Evolutionary conservation across 2,329 filamentous ascomycete species (phyloP).

Genomic region (Ambrosiella xylebori): DNA sequence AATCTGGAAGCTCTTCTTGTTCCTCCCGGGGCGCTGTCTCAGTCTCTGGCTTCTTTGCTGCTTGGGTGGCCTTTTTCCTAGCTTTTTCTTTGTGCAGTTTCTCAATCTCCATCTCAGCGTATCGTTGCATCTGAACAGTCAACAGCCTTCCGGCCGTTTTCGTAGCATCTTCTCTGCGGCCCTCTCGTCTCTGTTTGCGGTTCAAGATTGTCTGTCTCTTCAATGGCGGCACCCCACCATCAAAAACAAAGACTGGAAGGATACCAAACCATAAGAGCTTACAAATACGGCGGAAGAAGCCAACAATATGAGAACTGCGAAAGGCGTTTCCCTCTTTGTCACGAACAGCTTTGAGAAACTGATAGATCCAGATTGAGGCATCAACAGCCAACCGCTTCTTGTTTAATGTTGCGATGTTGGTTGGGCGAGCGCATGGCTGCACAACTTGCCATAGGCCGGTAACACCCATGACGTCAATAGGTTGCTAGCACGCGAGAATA

Average conservation of each 20-base stretch:
- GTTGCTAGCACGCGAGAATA: not conserved
- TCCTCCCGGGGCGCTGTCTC: not conserved
- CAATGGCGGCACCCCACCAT: constrained; percentile 78
- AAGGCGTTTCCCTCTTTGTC: constrained; percentile 96
- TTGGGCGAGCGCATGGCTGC: constrained; percentile 85
- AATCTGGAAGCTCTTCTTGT: constrained; percentile 45
- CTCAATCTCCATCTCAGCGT: constrained; percentile 68
- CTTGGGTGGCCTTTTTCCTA: constrained; percentile 27
- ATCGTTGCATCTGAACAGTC: constrained; percentile 82
- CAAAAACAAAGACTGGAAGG: constrained; percentile 92
- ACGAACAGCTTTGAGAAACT: constrained; percentile 95
- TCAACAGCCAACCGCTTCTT: constrained; percentile 92
- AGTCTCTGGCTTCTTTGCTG: not conserved
- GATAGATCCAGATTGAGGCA: constrained; percentile 99
- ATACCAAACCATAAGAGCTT: constrained; percentile 95
- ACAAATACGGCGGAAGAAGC: constrained; percentile 96
- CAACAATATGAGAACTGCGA: constrained; percentile 87
- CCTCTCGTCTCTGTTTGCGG: constrained; percentile 66
- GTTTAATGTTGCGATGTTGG: constrained; percentile 90
- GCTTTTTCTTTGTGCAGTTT: constrained; percentile 32
- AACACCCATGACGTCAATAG: constrained; percentile 66
- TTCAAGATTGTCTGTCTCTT: constrained; percentile 80
- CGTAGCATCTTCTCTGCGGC: constrained; percentile 78
- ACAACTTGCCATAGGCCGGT: constrained; percentile 94
- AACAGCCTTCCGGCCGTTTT: constrained; percentile 81